A percentile compares a stretch with the other conserved stretches of the same genome.
These are phyloP conservation scores for Serendipita vermifera DNA, from an alignment of 768 basidiomycete genomes.

Conservation along the genomic window DNA sequence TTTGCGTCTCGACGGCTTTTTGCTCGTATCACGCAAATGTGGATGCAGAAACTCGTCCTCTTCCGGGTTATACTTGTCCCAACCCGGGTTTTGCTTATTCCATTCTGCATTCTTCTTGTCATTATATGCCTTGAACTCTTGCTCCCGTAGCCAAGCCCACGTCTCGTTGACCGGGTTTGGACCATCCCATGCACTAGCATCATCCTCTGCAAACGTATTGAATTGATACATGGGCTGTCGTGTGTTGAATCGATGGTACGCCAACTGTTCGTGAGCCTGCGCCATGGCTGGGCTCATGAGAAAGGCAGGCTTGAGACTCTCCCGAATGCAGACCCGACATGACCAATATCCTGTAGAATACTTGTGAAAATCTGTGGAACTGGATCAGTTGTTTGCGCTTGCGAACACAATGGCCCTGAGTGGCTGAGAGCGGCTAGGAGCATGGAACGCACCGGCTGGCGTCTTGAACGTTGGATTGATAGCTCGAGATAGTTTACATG, in stretches of 20 bases:
- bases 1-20: background rate
- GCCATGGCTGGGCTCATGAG: conserved; percentile 4
- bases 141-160: background rate
- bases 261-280: background rate
- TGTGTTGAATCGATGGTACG: conserved; percentile 1
- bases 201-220: background rate
- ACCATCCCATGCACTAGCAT: background rate
- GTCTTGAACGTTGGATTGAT: background rate
- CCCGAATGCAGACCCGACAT: background rate
- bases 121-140: background rate
- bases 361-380: background rate
- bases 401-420: background rate
- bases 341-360: background rate
- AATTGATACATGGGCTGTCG: background rate
- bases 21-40: background rate
- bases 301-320: background rate
- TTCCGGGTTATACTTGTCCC: conserved; percentile 5
- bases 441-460: background rate
- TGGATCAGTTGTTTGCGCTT: background rate
- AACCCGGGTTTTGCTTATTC: conserved; percentile 1
- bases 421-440: background rate
- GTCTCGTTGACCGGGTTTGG: background rate
- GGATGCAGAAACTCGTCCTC: conserved; percentile 8
- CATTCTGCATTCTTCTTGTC: background rate
- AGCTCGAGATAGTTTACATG: background rate